Evolutionary conservation across 164 flowering plant species (phyloP), one percentile per base, ranked within the genome.

Genomic region (Akebia trifoliata): DNA sequence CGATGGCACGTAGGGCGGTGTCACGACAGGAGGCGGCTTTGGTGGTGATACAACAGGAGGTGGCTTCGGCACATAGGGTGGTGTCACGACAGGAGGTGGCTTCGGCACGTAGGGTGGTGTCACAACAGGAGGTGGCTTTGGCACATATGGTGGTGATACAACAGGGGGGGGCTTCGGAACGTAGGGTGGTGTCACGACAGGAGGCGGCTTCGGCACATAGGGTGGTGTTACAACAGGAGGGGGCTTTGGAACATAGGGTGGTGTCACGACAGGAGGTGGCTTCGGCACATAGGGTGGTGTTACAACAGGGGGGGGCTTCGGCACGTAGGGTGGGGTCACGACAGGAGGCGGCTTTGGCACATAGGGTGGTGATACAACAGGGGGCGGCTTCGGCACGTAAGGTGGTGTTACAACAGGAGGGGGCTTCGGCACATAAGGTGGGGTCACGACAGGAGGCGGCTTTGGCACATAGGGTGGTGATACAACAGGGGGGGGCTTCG

Each of bases 1-100:
- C 14, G 56, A 3, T 17, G 67, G 63, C 1, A n/a, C n/a, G n/a
- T n/a, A n/a, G n/a, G 80, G 74, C 5, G 74, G 74, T 5, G 32
- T 52, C 1, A 59, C 59, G 3, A 36, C 9, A 5, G 81, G 68
- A n/a, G 76, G 74, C 1, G 72, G 69, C 0, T 42, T 51, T 0
- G 60, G 54, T 6, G 54, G 50, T 1, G 39, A 24, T 0, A 58
- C 62, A 3, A 28, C 43, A 2, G 60, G 54, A 15, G 69, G 69
- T 2, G 46, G 64, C 29, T 51, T 42, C 12, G 64, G 64, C 14
- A 61, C 50, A 51, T 30, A 30, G 0, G 59, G 66, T 24, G 65
- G 65, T 2, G 12, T 63, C 1, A 50, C 40, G 0, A 30, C 24
- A 1, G 66, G 58, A 18, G 58, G 61, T 4, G 65, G 57, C 25